These are phyloP conservation scores for Rhododendron vialii DNA, from an alignment of 148 eudicot species.

Conservation along the genomic window DNA sequence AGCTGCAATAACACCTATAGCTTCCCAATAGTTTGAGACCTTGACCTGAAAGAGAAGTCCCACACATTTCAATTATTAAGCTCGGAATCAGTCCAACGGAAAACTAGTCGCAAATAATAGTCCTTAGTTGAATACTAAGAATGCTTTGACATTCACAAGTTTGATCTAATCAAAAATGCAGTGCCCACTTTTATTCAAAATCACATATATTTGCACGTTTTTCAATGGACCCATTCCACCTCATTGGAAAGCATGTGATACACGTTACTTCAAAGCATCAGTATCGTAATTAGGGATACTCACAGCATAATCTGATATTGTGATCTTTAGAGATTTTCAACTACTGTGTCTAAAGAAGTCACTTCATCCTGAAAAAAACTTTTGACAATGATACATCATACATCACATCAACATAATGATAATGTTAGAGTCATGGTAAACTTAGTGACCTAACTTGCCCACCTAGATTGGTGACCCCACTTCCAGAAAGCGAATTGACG, in stretches of 20 bases:
- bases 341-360: neutral
- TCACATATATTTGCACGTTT: neutral
- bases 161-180: neutral
- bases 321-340: neutral
- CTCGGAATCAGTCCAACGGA: neutral
- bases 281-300: neutral
- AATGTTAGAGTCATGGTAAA: neutral
- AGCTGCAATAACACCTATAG: slow-evolving; percentile 87
- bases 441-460: neutral
- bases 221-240: neutral
- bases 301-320: neutral
- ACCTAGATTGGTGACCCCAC: neutral
- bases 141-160: neutral
- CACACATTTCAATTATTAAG: neutral
- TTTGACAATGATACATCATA: neutral
- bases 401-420: neutral
- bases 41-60: slow-evolving; percentile 44
- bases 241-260: neutral
- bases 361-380: neutral
- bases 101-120: neutral
- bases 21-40: slow-evolving; percentile 95
- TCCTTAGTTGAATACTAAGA: neutral
- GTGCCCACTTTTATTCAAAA: neutral
- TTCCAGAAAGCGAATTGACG: neutral
- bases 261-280: neutral